These are phyloP conservation scores for Amanita brunnescens DNA, from an alignment of 768 basidiomycete genomes.

Conservation along the genomic window DNA sequence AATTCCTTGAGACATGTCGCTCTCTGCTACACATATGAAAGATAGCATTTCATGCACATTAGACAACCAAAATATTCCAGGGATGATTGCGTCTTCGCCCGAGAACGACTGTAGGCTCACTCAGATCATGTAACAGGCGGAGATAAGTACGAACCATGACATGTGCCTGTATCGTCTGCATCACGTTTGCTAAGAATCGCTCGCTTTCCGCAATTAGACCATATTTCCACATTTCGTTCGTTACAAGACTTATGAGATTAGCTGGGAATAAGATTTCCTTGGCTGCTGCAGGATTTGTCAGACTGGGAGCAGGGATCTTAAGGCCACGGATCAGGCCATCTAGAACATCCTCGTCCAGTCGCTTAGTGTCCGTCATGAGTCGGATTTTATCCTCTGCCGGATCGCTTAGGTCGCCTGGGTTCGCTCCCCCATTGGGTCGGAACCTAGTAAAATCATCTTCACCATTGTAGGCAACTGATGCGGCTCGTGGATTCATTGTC, in stretches of 20 bases:
- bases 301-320: slow-evolving; percentile 86
- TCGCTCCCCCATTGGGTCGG: slow-evolving; percentile 56
- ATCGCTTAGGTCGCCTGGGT: slow-evolving; percentile 75
- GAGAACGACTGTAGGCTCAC: slow-evolving; percentile 57
- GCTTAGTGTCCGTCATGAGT: slow-evolving; percentile 84
- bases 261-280: slow-evolving; percentile 99
- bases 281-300: slow-evolving; percentile 85
- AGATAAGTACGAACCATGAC: slow-evolving; percentile 72
- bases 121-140: slow-evolving; percentile 7
- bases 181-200: slow-evolving; percentile 95
- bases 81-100: slow-evolving; percentile 91
- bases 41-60: slow-evolving; percentile 99
- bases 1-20: slow-evolving; percentile 96
- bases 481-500: slow-evolving; percentile 68
- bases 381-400: slow-evolving; percentile 93
- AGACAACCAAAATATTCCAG: slow-evolving; percentile 99
- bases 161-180: slow-evolving; percentile 95
- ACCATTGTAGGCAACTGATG: slow-evolving; percentile 82
- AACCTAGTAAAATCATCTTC: slow-evolving; percentile 66
- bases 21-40: slow-evolving; percentile 98
- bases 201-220: slow-evolving; percentile 96
- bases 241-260: slow-evolving; percentile 92
- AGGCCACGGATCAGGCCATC: slow-evolving; percentile 83
- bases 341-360: slow-evolving; percentile 88
- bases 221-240: slow-evolving; percentile 99